Conservation (phyloP, 495 filamentous ascomycete genomes). For the Oidiodendron maius region DNA sequence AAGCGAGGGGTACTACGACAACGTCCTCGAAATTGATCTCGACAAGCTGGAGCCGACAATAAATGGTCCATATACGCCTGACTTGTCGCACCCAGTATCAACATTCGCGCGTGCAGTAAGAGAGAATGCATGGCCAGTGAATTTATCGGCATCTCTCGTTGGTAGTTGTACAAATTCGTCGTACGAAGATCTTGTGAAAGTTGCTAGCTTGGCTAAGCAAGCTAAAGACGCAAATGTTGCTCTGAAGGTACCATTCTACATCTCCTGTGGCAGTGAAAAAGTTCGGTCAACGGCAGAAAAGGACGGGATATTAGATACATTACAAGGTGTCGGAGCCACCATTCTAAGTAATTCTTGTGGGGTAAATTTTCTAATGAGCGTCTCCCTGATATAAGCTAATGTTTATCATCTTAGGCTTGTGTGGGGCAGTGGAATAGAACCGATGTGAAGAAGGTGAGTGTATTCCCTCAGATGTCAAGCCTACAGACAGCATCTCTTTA, state of each 20-base stretch:
- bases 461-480: too few species aligned
- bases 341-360: slow-evolving; percentile 96
- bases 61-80: slow-evolving; percentile 98
- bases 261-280: slow-evolving; percentile 97
- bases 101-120: slow-evolving; percentile 94
- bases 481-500: too few species aligned
- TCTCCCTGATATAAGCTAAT: too few species aligned
- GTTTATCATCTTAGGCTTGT: too few species aligned
- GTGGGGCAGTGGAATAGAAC: slow-evolving; percentile 79
- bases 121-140: slow-evolving; percentile 92
- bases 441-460: slow-evolving; percentile 96
- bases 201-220: slow-evolving; percentile 89
- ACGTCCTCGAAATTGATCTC: slow-evolving; percentile 93
- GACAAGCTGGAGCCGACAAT: slow-evolving; percentile 93
- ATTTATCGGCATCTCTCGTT: slow-evolving; percentile 93
- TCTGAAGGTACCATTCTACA: slow-evolving; percentile 86
- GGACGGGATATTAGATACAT: slow-evolving; percentile 90
- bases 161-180: slow-evolving; percentile 99
- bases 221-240: slow-evolving; percentile 91
- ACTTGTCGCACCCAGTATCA: slow-evolving; percentile 95
- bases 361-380: too few species aligned
- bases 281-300: slow-evolving; percentile 87
- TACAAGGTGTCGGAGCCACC: slow-evolving; percentile 95
- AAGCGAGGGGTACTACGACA: slow-evolving; percentile 92
- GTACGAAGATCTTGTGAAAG: slow-evolving; percentile 98